These are phyloP conservation scores for Entomortierella beljakovae DNA, from an alignment of 192 early-diverging fungal species.

Conservation along the genomic window DNA sequence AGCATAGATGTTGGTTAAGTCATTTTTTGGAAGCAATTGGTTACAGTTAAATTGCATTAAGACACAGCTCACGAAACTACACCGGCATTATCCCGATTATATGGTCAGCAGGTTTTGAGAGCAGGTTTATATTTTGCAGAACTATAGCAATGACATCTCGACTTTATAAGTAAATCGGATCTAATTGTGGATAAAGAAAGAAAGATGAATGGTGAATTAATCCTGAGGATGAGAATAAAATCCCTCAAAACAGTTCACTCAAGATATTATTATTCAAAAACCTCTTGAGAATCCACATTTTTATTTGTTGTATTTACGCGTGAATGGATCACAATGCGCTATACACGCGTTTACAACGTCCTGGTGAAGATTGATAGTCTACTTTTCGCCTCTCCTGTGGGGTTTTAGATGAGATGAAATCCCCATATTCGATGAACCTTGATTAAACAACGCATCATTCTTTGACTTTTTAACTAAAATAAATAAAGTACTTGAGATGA, in stretches of 20 bases:
- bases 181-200: background rate
- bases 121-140: background rate
- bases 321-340: background rate
- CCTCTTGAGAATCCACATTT: no score
- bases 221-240: background rate
- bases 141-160: background rate
- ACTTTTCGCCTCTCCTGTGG: background rate
- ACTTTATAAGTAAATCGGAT: constrained; percentile 1
- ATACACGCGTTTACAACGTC: constrained; percentile 25
- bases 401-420: background rate
- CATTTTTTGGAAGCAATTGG: background rate
- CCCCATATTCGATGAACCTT: no score
- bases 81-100: background rate
- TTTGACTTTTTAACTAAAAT: no score
- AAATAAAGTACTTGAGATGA: no score
- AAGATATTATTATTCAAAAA: no score
- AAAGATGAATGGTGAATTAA: background rate
- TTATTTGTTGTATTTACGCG: no score
- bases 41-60: background rate
- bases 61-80: background rate
- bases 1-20: background rate
- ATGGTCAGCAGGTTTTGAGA: background rate
- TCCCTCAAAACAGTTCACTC: background rate
- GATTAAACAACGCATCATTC: no score
- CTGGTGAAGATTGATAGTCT: background rate